Evolutionary conservation across 495 filamentous ascomycete genomes (phyloP), one percentile per base, ranked within the genome.

Genomic region (Bathelium albidoporum): DNA sequence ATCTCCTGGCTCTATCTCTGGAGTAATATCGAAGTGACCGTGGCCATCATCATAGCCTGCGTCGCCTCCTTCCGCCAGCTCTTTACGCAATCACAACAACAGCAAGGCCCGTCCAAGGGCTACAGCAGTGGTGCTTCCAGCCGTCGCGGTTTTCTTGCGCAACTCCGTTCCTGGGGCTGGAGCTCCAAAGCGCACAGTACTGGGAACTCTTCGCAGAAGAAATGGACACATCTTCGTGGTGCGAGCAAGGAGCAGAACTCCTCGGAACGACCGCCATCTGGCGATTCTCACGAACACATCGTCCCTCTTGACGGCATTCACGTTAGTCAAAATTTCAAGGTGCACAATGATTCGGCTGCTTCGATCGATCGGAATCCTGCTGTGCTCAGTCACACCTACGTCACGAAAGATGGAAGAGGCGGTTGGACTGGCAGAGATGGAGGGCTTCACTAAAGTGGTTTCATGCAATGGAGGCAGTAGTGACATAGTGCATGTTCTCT

Each of bases 11-110:
- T 60, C 2, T 49, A 64, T 31, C 11, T 60, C 4, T 64, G 59
- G 63, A 58, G 32, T 12, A 32, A 16, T 10, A 36, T 65, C 20
- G 63, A 65, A 39, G 14, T 31, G 28, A 53, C 60, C 22, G 32
- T 61, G 14, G 34, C 34, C 14, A 39, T 39, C 14, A 5, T 39
- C 14, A 39, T 39, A 5, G 34, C 34, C 5, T 39, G 34, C 34
- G 5, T 39, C 5, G 34, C 34, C 5, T 39, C 34, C 5, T 39
- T 39, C 14, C 34, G 34, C 5, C 5, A 5, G 14, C 34, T 39
- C 34, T 39, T 39, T 14, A 39, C 34, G 5, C 5, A 39, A 5
- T 5, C 34, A 14, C 5, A 5, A 5, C 34, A 14, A 5, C 5
- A 39, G 5, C 5, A 5, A 39, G 14, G 14, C 5, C 34, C 34